Base-by-base conservation (phyloP, 805 yeast genomes). In the Cyberlindnera mississippiensis region DNA sequence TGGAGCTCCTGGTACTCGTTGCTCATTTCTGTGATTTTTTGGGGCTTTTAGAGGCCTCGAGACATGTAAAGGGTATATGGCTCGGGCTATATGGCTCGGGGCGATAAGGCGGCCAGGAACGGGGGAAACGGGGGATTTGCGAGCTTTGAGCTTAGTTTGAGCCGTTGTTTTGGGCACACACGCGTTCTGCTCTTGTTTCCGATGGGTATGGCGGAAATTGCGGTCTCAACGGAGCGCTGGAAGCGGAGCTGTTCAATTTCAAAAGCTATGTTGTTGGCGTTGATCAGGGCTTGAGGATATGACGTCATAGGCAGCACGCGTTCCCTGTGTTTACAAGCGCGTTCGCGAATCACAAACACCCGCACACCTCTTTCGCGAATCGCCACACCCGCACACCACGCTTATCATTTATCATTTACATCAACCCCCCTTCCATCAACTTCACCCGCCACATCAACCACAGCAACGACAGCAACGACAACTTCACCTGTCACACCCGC, bases 1-100 rank as follows among this genome's bases (percentile, higher is more conserved):
- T 43, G 37, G n/a, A 56, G 50, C 22, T 53, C 53, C 22, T 53
- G 59, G 36, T 56, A 55, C 27, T 47, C 56, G 29, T 35, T 26
- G 31, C 32, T 42, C 46, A 42, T 42, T 12, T 2, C 31, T 29
- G 33, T 13, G 15, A 10, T 7, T 6, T 20, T 5, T 33, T 17
- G 18, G 14, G 6, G n/a, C 19, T 17, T 26, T 6, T 6, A 6
- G 24, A 37, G 17, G 22, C 19, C 20, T 20, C 15, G n/a, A 19
- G 15, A 12, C n/a, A n/a, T n/a, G 31, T 6, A 11, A 12, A 9
- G 31, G 6, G n/a, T 10, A 6, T n/a, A 13, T 8, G 31, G n/a
- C 14, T n/a, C 8, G 31, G n/a, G 9, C 7, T 14, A 11, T 28
- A 7, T 9, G n/a, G 9, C 33, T 14, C 33, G 7, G 14, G 16